These are phyloP conservation scores for Exophiala sp. DNA, from an alignment of 2,329 filamentous ascomycete species.

Conservation along the genomic window DNA sequence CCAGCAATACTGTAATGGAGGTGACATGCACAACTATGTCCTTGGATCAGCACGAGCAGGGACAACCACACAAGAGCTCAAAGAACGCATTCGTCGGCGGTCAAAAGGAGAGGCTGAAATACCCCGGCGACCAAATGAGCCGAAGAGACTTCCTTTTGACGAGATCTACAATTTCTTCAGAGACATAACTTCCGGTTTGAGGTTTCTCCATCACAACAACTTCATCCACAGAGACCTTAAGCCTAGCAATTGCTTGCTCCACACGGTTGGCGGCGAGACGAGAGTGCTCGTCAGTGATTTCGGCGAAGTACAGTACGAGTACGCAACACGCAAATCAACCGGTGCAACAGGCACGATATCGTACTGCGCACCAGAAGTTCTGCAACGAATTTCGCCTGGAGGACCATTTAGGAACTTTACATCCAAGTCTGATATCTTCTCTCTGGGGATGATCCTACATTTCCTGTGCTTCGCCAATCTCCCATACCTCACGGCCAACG, in stretches of 20 bases:
- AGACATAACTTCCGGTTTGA: conserved; percentile 87
- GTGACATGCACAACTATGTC: conserved; percentile 85
- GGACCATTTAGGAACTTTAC: conserved; percentile 90
- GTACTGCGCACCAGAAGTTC: conserved; percentile 93
- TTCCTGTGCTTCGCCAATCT: conserved; percentile 94
- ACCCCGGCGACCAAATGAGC: conserved; percentile 33
- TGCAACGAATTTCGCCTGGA: conserved; percentile 59
- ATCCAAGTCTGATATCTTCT: conserved; percentile 97
- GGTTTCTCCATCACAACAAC: conserved; percentile 82
- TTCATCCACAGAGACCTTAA: conserved; percentile 97
- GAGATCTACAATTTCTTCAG: conserved; percentile 97
- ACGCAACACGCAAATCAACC: conserved; percentile 77
- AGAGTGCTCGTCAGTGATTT: conserved; percentile 94
- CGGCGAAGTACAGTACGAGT: conserved; percentile 87
- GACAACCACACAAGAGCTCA: conserved; percentile 75
- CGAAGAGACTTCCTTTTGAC: conserved; percentile 67
- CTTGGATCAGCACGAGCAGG: conserved; percentile 63
- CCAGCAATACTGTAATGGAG: conserved; percentile 94
- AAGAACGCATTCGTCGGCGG: conserved; percentile 76
- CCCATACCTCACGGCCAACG: conserved; percentile 80
- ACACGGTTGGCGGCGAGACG: conserved; percentile 67
- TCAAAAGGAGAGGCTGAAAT: conserved; percentile 73
- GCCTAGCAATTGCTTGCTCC: conserved; percentile 89
- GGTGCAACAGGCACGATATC: conserved; percentile 95
- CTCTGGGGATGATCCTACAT: conserved; percentile 95